Percentiles rank a stretch among this genome's conserved stretches.
Evolutionary conservation across 2,329 filamentous ascomycete genomes (phyloP).

Genomic region (Diplodia intermedia): DNA sequence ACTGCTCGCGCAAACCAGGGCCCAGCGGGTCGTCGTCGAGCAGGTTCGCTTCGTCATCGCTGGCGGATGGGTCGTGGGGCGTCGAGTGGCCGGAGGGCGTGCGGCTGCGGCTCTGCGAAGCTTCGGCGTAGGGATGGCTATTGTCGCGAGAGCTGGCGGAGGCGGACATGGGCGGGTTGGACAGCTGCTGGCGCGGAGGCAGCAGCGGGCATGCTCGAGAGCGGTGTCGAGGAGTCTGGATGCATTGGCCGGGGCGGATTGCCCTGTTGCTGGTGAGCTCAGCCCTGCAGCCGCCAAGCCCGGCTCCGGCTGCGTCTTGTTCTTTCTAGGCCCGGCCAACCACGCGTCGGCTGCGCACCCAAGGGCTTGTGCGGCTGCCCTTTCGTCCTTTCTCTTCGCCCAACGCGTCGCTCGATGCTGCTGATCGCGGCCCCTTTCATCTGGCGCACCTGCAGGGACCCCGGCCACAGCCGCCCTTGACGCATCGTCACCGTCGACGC

Average conservation of each 20-base stretch:
- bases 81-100: conserved; percentile 45
- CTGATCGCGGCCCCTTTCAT: conserved; percentile 28
- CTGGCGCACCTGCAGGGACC: conserved; percentile 14
- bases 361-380: background rate
- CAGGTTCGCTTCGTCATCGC: conserved; percentile 59
- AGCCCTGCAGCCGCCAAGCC: conserved; percentile 29
- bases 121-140: conserved; percentile 46
- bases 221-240: background rate
- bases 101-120: conserved; percentile 53
- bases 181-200: conserved; percentile 14
- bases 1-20: conserved; percentile 32
- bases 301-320: background rate
- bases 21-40: conserved; percentile 65
- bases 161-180: conserved; percentile 4
- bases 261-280: conserved; percentile 1
- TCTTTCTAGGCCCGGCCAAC: background rate
- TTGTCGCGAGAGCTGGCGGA: conserved; percentile 16
- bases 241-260: background rate
- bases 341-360: conserved; percentile 15
- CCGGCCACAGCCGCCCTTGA: background rate
- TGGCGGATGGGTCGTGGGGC: conserved; percentile 51
- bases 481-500: background rate
- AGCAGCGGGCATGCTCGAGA: conserved; percentile 25
- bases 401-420: conserved; percentile 15
- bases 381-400: conserved; percentile 4